Base-by-base conservation (phyloP, 345 rosid genomes). In the Eutrema japonicum region DNA sequence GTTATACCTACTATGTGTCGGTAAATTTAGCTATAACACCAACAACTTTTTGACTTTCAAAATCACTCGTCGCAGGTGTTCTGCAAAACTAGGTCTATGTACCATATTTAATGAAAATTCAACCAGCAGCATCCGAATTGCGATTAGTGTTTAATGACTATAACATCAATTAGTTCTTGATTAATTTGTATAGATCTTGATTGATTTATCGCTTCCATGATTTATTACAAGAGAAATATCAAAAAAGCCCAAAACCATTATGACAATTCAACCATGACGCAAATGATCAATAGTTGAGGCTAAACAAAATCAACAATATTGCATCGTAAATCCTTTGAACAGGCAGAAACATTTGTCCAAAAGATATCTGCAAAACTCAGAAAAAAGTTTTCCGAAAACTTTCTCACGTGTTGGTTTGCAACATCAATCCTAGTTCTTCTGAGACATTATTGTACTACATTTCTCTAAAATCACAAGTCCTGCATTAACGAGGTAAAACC, bases 361-460 rank as follows among this genome's bases (percentile, higher is more conserved):
- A 71, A 29, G 22, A 59, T 60, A 49, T 26, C 54, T 52, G 4
- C 8, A 22, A 14, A 60, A 49, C 67, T 49, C 48, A 10, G 32
- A 43, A 12, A 42, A 63, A 62, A 52, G 45, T 63, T 53, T 18
- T 14, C 5, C 52, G 33, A 18, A 13, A 50, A 50, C 13, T 14
- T 29, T 52, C 32, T 56, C 73, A 42, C 62, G 6, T 40, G 62
- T 61, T 42, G 2, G 40, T 45, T 42, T 47, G 14, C 51, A 47
- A 14, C 26, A 18, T 52, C 57, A 52, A 53, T 63, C 54, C 33
- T 30, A 3, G 9, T 43, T 53, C 53, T 64, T 72, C 70, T 63
- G 32, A 63, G 22, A 14, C 57, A 64, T 73, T 64, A 73, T 64
- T 73, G 16, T 45, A 58, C 48, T 36, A 70, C 29, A 5, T 58